Percentiles rank a stretch among this genome's conserved stretches.
phyloP scores from a whole-genome alignment of 805 yeast species.

The Yarrowia bubula region DNA sequence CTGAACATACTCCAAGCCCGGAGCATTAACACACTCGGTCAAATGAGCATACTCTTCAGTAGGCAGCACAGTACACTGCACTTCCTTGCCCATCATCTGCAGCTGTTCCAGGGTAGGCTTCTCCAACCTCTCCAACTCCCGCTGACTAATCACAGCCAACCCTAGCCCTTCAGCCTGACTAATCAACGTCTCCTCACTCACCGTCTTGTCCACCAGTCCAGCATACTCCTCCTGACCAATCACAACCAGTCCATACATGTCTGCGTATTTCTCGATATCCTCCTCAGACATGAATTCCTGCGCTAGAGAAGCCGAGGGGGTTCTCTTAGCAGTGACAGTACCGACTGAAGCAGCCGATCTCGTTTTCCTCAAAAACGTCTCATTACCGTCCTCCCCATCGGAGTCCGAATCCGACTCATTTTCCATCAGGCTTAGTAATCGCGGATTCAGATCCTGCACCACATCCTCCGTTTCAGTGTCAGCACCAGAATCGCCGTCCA shows the following conservation, averaged over 20 bases:
- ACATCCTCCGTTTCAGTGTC: constrained; percentile 38
- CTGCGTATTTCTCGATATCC: constrained; percentile 33
- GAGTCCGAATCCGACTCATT: constrained; percentile 29
- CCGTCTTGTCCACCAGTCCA: constrained; percentile 23
- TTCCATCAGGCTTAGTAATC: background rate
- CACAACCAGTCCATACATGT: constrained; percentile 33
- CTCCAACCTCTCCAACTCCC: no score
- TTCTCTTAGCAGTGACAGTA: background rate
- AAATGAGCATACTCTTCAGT: constrained; percentile 31
- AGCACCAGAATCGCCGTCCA: constrained; percentile 30
- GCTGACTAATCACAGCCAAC: constrained; percentile 28
- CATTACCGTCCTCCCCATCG: background rate
- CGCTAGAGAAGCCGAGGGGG: constrained; percentile 29
- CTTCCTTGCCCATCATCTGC: constrained; percentile 32
- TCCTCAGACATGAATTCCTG: constrained; percentile 35
- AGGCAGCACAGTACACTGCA: constrained; percentile 31
- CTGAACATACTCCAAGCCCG: constrained; percentile 32
- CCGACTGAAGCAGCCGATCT: background rate
- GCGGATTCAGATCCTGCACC: background rate
- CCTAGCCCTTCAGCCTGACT: constrained; percentile 28
- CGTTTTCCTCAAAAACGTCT: background rate
- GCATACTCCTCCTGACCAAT: constrained; percentile 33
- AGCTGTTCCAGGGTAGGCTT: constrained; percentile 32
- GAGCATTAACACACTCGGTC: constrained; percentile 28
- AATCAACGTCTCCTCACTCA: constrained; percentile 3